A percentile compares a stretch with the other conserved stretches of the same genome.
phyloP scores from a whole-genome alignment of 208 protist genomes.

The Crithidia thermophila region DNA sequence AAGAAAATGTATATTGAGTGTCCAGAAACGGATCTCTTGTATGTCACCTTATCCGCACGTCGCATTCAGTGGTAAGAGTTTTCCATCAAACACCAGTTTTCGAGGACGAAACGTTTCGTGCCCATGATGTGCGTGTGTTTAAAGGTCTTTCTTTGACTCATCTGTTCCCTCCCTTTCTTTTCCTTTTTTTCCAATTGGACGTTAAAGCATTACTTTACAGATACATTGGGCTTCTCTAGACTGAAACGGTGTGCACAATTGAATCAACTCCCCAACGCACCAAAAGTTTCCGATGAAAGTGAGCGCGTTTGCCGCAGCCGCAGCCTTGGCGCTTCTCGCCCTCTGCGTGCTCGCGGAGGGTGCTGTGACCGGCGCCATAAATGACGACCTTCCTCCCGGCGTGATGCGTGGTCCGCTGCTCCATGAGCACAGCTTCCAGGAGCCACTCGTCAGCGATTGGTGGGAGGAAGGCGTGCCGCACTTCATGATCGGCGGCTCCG shows the following conservation, averaged over 20 bases:
- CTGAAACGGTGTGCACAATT: not conserved
- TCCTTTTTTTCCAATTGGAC: not conserved
- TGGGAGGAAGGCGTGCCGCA: slow-evolving; percentile 89
- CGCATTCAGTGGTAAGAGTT: no score
- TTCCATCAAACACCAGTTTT: no score
- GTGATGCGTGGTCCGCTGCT: slow-evolving; percentile 68
- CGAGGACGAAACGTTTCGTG: no score
- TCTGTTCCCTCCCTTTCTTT: slow-evolving; percentile 1
- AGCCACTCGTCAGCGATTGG: slow-evolving; percentile 83
- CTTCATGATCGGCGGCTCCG: slow-evolving; percentile 84
- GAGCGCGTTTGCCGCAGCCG: not conserved
- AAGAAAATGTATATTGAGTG: no score
- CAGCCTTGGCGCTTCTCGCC: slow-evolving; percentile 8
- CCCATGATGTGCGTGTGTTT: no score
- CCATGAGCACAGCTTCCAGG: slow-evolving; percentile 76
- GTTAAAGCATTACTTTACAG: slow-evolving; percentile 12
- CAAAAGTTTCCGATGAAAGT: no score
- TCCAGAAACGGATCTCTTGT: no score
- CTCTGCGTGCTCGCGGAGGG: not conserved
- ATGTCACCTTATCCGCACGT: no score
- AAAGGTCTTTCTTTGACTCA: no score
- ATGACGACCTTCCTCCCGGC: slow-evolving; percentile 47
- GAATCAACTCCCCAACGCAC: no score
- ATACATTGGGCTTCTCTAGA: not conserved
- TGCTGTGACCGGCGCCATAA: not conserved